These are phyloP conservation scores for Coemansia sp. DNA, from an alignment of 192 early-diverging fungal genomes.

Conservation along the genomic window DNA sequence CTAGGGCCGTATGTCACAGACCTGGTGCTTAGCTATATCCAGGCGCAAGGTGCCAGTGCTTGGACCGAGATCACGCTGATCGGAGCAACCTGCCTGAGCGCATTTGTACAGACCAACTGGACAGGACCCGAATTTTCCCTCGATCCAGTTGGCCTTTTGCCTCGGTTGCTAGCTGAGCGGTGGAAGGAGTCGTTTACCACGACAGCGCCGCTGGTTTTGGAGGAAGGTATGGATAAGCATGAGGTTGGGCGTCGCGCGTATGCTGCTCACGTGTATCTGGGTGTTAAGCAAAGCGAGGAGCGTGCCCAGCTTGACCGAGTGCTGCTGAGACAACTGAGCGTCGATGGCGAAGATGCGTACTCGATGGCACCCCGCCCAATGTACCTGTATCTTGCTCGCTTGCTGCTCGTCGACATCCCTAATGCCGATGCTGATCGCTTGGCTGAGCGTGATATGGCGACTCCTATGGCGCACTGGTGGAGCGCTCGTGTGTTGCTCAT, in stretches of 20 bases:
- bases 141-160: slow-evolving; percentile 64
- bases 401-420: slow-evolving; percentile 65
- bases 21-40: slow-evolving; percentile 10
- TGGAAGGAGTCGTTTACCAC: slow-evolving; percentile 35
- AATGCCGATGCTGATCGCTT: slow-evolving; percentile 11
- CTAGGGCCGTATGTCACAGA: slow-evolving; percentile 38
- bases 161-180: slow-evolving; percentile 26
- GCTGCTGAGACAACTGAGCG: slow-evolving; percentile 60
- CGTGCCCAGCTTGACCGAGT: slow-evolving; percentile 27
- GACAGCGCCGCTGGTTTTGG: slow-evolving; percentile 28
- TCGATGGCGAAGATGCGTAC: slow-evolving; percentile 87
- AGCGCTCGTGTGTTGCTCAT: slow-evolving; percentile 68
- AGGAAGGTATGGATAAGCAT: slow-evolving; percentile 47
- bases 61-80: slow-evolving; percentile 49
- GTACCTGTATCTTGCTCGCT: slow-evolving; percentile 68
- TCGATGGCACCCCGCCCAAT: slow-evolving; percentile 70
- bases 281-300: slow-evolving; percentile 41
- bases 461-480: slow-evolving; percentile 71
- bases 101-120: slow-evolving; percentile 87
- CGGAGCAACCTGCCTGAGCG: slow-evolving; percentile 71
- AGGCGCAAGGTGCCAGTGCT: slow-evolving; percentile 12
- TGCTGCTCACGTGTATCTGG: slow-evolving; percentile 42
- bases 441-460: slow-evolving; percentile 14
- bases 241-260: slow-evolving; percentile 52
- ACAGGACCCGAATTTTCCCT: slow-evolving; percentile 80